These are phyloP conservation scores for Leccinellum albellum DNA, from an alignment of 768 basidiomycete genomes.

Conservation along the genomic window DNA sequence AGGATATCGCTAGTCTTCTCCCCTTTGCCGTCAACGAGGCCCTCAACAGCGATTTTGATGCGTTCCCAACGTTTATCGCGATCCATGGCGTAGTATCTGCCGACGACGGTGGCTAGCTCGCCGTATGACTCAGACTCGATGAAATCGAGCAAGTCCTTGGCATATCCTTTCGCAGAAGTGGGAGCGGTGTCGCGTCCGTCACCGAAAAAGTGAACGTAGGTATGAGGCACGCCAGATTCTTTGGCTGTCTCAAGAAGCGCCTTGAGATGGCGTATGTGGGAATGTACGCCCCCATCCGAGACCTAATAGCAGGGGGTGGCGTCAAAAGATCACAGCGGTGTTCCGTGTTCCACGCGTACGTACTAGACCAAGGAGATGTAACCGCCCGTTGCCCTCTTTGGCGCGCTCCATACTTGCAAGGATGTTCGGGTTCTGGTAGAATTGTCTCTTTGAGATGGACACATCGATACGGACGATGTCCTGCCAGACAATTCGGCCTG, in stretches of 20 bases:
- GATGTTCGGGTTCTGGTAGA: constrained; percentile 75
- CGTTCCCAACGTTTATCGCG: constrained; percentile 96
- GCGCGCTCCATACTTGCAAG: constrained; percentile 72
- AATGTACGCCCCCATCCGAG: constrained; percentile 97
- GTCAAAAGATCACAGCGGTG: constrained; percentile 2
- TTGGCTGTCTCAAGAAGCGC: constrained; percentile 91
- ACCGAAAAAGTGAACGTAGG: constrained; percentile 91
- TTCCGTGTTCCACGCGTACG: constrained; percentile 17
- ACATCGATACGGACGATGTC: constrained; percentile 96
- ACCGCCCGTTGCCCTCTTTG: constrained; percentile 75
- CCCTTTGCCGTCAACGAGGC: constrained; percentile 67
- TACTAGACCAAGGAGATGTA: constrained; percentile 89
- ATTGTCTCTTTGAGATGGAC: constrained; percentile 82
- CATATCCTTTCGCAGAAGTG: constrained; percentile 73
- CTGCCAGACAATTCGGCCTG: constrained; percentile 95
- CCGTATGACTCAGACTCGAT: constrained; percentile 74
- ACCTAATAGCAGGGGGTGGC: constrained; percentile 47
- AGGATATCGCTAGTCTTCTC: constrained; percentile 56
- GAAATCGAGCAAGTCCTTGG: constrained; percentile 73
- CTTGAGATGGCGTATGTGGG: constrained; percentile 86
- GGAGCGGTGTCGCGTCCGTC: constrained; percentile 96
- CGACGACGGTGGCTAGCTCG: constrained; percentile 79
- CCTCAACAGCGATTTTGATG: constrained; percentile 85
- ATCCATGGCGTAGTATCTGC: constrained; percentile 96
- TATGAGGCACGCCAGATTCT: constrained; percentile 75